These are phyloP conservation scores for Mortierella sp. DNA, from an alignment of 371 early-diverging fungal genomes.

Conservation along the genomic window DNA sequence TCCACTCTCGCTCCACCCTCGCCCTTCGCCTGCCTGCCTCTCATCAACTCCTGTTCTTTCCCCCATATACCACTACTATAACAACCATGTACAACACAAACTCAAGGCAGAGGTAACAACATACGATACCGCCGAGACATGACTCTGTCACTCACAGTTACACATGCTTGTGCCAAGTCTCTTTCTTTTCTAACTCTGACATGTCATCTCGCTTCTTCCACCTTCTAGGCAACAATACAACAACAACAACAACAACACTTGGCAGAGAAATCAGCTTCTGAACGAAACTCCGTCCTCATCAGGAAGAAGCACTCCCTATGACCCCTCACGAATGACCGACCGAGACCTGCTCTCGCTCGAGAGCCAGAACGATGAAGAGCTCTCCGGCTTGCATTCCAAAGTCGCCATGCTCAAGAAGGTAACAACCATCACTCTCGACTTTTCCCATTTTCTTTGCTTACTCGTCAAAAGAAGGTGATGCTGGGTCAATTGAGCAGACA, in stretches of 20 bases:
- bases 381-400: conserved; percentile 52
- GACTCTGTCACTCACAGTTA: no score
- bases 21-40: background rate
- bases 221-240: background rate
- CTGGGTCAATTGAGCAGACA: background rate
- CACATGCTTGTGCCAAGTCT: no score
- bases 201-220: background rate
- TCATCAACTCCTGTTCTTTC: background rate
- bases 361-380: conserved; percentile 55
- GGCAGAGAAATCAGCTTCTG: conserved; percentile 46
- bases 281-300: conserved; percentile 32
- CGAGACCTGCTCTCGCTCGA: conserved; percentile 49
- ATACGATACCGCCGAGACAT: background rate
- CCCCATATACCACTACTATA: background rate
- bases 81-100: conserved; percentile 12
- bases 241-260: conserved; percentile 29
- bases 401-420: conserved; percentile 58
- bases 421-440: background rate
- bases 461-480: background rate
- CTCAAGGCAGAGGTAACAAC: conserved; percentile 28
- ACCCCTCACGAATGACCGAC: conserved; percentile 49
- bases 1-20: background rate
- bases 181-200: background rate
- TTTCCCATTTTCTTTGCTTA: no score
- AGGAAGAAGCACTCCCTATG: conserved; percentile 47